A percentile compares a stretch with the other conserved stretches of the same genome.
phyloP scores from a whole-genome alignment of 768 basidiomycete genomes.

The Mycena rebaudengoi region DNA sequence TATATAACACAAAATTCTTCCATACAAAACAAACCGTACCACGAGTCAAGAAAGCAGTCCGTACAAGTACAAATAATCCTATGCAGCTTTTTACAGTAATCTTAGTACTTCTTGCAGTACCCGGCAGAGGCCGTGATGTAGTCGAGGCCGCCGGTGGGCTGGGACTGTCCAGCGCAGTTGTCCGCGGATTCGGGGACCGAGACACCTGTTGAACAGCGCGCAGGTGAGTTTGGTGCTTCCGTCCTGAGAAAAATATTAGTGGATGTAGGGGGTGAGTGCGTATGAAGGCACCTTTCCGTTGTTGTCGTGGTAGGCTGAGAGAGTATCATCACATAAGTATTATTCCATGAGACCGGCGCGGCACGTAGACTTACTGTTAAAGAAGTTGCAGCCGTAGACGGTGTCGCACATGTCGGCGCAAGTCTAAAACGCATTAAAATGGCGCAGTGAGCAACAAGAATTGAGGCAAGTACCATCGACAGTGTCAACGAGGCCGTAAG shows the following conservation, averaged over 20 bases:
- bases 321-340: neutral
- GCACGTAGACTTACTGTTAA: slow-evolving; percentile 47
- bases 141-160: slow-evolving; percentile 50
- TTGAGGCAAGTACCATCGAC: slow-evolving; percentile 42
- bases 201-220: slow-evolving; percentile 51
- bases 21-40: too few species aligned
- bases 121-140: slow-evolving; percentile 53
- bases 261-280: neutral
- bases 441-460: neutral
- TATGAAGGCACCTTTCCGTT: slow-evolving; percentile 48
- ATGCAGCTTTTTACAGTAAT: too few species aligned
- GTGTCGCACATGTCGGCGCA: slow-evolving; percentile 56
- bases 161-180: slow-evolving; percentile 53
- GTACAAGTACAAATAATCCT: too few species aligned
- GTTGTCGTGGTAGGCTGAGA: slow-evolving; percentile 53
- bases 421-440: slow-evolving; percentile 46
- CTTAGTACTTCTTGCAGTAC: slow-evolving; percentile 52
- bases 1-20: too few species aligned
- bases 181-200: slow-evolving; percentile 44
- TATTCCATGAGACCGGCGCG: neutral
- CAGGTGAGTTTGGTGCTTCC: slow-evolving; percentile 55
- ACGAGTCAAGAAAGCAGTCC: too few species aligned
- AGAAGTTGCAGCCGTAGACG: slow-evolving; percentile 50
- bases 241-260: slow-evolving; percentile 33
- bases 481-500: slow-evolving; percentile 55